Percentiles rank a stretch among this genome's conserved stretches.
Conservation (phyloP, 495 filamentous ascomycete genomes). For the Neurospora sp. region DNA sequence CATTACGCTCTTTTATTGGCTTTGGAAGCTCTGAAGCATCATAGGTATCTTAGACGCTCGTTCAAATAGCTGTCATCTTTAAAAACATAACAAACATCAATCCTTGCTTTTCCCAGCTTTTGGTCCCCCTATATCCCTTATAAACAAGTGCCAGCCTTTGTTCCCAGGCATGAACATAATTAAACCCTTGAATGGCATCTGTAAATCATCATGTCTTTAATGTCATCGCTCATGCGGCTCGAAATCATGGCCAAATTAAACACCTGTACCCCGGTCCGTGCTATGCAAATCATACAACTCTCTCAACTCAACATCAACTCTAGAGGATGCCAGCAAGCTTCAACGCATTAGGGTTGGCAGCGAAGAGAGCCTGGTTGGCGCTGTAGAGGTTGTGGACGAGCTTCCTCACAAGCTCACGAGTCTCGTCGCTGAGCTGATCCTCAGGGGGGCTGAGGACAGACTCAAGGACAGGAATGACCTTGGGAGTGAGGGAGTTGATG, state of each 20-base stretch:
- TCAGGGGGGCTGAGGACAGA: conserved; percentile 66
- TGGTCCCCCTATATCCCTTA: background rate
- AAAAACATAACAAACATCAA: background rate
- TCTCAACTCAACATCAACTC: background rate
- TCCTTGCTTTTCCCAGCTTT: background rate
- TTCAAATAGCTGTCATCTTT: background rate
- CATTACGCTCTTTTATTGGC: background rate
- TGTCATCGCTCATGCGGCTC: background rate
- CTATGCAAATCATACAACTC: conserved; percentile 12
- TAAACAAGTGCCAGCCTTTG: background rate
- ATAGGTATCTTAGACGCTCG: background rate
- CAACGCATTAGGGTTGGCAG: conserved; percentile 19
- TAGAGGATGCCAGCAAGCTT: conserved; percentile 22
- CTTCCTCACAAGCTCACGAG: conserved; percentile 38
- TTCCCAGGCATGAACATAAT: background rate
- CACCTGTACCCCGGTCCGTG: conserved; percentile 2
- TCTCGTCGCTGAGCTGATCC: conserved; percentile 78
- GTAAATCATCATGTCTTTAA: conserved; percentile 1
- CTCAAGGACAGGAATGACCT: conserved; percentile 70
- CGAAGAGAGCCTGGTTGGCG: conserved; percentile 22
- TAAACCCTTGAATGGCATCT: background rate
- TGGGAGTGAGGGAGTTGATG: conserved; percentile 63
- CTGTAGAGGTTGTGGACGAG: conserved; percentile 18
- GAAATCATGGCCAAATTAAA: background rate
- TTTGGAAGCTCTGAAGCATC: background rate